Evolutionary conservation across 106 monocot genomes (phyloP).

Genomic region (Xerophyta viscosa): DNA sequence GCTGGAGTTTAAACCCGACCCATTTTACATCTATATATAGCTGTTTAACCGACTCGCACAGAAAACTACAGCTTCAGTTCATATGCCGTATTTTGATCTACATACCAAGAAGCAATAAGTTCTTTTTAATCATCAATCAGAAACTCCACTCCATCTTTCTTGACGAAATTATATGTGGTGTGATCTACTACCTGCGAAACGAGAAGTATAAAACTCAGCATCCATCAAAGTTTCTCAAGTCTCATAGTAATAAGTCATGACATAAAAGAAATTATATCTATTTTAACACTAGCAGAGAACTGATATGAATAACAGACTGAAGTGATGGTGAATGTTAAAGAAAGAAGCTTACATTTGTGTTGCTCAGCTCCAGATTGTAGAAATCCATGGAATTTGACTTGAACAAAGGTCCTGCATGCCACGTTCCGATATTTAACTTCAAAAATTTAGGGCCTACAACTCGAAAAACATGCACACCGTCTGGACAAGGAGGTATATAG

Average conservation of each 20-base stretch:
- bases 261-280: neutral
- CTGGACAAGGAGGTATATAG: conserved; percentile 65
- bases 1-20: too few relatives aligned
- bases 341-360: conserved; percentile 72
- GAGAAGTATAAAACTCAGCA: too few relatives aligned
- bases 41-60: too few relatives aligned
- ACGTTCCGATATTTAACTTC: conserved; percentile 78
- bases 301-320: too few relatives aligned
- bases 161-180: neutral
- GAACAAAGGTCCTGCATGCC: conserved; percentile 96
- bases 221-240: neutral
- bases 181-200: neutral
- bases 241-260: neutral
- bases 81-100: too few relatives aligned
- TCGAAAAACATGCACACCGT: conserved; percentile 62
- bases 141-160: neutral
- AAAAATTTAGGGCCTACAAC: conserved; percentile 69
- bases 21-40: too few relatives aligned
- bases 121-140: neutral
- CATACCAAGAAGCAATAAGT: too few relatives aligned
- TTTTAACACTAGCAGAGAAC: neutral
- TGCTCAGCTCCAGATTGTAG: conserved; percentile 96
- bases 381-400: conserved; percentile 66
- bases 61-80: too few relatives aligned
- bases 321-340: too few relatives aligned